Percentiles rank a stretch among this genome's conserved stretches.
Evolutionary conservation across 2,329 filamentous ascomycete genomes (phyloP).

Genomic region (Diaporthe ampelina): DNA sequence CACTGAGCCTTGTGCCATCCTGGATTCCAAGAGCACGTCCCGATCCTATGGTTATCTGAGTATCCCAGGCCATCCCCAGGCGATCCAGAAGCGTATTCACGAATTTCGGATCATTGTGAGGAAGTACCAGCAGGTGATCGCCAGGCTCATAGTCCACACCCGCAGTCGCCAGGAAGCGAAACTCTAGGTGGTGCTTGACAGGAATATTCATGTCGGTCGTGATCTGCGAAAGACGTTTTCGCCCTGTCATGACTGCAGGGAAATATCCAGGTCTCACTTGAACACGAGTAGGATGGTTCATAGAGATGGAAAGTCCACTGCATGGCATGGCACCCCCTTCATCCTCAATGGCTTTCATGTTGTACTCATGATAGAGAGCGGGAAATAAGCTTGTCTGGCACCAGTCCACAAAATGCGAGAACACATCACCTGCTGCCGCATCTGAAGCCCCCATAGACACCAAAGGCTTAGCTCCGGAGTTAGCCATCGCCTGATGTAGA

Average conservation of each 20-base stretch:
- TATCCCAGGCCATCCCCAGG: conserved; percentile 12
- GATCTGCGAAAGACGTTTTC: background rate
- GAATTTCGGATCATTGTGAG: background rate
- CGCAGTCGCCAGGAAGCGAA: background rate
- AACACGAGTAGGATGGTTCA: background rate
- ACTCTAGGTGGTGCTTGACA: conserved; percentile 9
- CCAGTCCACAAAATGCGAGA: conserved; percentile 10
- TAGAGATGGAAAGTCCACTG: background rate
- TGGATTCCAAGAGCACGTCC: conserved; percentile 1
- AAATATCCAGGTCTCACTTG: conserved; percentile 10
- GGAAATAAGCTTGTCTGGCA: background rate
- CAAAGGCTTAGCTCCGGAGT: background rate
- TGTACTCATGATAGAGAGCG: conserved; percentile 4
- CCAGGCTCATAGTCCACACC: background rate
- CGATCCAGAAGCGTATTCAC: conserved; percentile 4
- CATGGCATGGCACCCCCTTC: background rate
- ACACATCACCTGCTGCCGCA: background rate
- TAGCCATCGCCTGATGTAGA: background rate
- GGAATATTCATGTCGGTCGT: background rate
- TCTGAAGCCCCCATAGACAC: conserved; percentile 6
- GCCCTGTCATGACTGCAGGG: background rate
- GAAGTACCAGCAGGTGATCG: conserved; percentile 20
- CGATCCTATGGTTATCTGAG: background rate
- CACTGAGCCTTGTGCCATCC: conserved; percentile 10
- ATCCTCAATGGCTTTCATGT: background rate